Conservation (phyloP, 2,329 filamentous ascomycete species). For the Pleurostoma richardsiae region DNA sequence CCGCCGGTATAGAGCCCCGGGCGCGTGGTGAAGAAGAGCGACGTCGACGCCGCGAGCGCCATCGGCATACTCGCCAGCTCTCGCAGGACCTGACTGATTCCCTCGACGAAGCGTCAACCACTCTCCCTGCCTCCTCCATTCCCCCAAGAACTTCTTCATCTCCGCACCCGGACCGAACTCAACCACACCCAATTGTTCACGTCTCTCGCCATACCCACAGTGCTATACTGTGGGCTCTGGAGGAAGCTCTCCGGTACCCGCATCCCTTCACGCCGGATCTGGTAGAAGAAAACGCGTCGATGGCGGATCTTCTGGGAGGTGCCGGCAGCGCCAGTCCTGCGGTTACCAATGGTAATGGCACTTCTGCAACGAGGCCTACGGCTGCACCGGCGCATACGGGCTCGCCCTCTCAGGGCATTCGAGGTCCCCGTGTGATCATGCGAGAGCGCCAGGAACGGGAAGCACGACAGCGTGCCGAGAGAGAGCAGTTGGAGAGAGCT, state of each 20-base stretch:
- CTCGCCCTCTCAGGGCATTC: constrained; percentile 59
- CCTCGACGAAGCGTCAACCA: constrained; percentile 27
- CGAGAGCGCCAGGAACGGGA: constrained; percentile 76
- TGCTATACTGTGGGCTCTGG: constrained; percentile 87
- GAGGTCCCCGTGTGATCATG: constrained; percentile 89
- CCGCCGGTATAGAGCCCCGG: constrained; percentile 17
- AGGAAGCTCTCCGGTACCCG: constrained; percentile 82
- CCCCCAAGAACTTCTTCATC: constrained; percentile 22
- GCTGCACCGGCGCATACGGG: constrained; percentile 46
- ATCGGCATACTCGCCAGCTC: constrained; percentile 26
- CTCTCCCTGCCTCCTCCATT: constrained; percentile 22
- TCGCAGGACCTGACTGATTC: constrained; percentile 46
- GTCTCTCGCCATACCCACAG: constrained; percentile 82
- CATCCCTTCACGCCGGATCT: constrained; percentile 78
- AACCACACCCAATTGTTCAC: constrained; percentile 46
- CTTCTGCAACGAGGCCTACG: constrained; percentile 37
- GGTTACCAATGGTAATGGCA: constrained; percentile 50
- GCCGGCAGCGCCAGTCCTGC: constrained; percentile 42
- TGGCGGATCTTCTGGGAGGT: constrained; percentile 72
- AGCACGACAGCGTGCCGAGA: constrained; percentile 62
- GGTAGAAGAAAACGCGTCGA: constrained; percentile 83
- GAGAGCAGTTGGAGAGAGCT: constrained; percentile 56
- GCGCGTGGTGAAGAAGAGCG: neutral
- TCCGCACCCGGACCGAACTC: constrained; percentile 20
- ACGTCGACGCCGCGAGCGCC: constrained; percentile 17